Base-by-base conservation (phyloP, 2,329 filamentous ascomycete genomes). In the Pseudogymnoascus sp. region DNA sequence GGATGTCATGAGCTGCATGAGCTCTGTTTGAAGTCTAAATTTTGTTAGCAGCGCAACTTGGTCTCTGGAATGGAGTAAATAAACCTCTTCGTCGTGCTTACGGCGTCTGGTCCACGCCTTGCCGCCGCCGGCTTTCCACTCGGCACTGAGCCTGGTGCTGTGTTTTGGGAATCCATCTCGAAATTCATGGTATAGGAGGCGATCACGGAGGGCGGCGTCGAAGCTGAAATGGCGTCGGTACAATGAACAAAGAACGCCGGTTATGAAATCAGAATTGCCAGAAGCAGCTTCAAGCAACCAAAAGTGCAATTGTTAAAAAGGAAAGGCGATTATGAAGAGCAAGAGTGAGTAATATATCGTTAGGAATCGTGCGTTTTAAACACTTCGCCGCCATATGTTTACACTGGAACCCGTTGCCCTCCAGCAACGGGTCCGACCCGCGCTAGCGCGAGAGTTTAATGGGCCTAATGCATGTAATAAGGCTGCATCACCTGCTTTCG, bases 1-100 rank as follows among this genome's bases (percentile, higher is more conserved):
- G 43, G 93, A 93, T 70, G 92, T 93, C 95, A 99, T 97, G 70
- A 99, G 87, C 76, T 95, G 89, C 93, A 99, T 97, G 69, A 99
- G 84, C 78, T 99, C 95, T 59, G 93, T 96, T 78, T 99, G 95
- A 63, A 99, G 83, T 71, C 95, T 97, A 72, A 18, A 16, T 1
- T 61, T 61, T 43, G 40, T 69, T 43, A 68, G 65, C 49, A 63
- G 61, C 21, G 58, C 58, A 37, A 23, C 9, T 28, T n/a, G 28
- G 8, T 38, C 14, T 2, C 23, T 37, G n/a, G 58, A 40, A 33
- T 38, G 11, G 9, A 55, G 37, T 40, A 33, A 59, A 72, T 77
- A 61, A 77, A 92, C 89, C 89, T 84, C 79, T 93, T 93, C 65
- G 87, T 88, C 62, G 91, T 89, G 75, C 87, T 90, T 72, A 89